Conservation (phyloP, 2,329 filamentous ascomycete species). For the Cercospora sojina region DNA sequence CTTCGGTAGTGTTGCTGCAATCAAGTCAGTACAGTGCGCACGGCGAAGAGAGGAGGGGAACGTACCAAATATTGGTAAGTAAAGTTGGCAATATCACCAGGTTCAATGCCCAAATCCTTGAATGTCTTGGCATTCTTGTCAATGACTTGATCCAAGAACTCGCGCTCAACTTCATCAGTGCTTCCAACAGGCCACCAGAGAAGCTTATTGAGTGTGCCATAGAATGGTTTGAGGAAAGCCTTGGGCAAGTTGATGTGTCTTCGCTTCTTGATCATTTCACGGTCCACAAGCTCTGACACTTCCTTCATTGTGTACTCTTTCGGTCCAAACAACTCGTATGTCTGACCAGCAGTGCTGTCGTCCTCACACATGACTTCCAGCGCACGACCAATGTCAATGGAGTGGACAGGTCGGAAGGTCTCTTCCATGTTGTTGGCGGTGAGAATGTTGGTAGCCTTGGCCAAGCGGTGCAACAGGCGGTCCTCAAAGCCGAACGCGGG, state of each 20-base stretch:
- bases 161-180: conserved; percentile 81
- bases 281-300: conserved; percentile 83
- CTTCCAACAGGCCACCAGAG: conserved; percentile 89
- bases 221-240: conserved; percentile 70
- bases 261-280: conserved; percentile 86
- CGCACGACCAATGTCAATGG: conserved; percentile 83
- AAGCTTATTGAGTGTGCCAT: conserved; percentile 71
- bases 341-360: conserved; percentile 85
- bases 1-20: conserved; percentile 83
- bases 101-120: conserved; percentile 86
- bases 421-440: conserved; percentile 93
- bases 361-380: conserved; percentile 89
- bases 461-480: conserved; percentile 81
- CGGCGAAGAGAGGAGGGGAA: conserved; percentile 27
- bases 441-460: conserved; percentile 74
- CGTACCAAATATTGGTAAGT: conserved; percentile 93
- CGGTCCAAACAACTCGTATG: conserved; percentile 90
- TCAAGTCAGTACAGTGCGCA: background rate
- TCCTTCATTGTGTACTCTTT: conserved; percentile 87
- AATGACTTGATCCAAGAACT: conserved; percentile 90
- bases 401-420: conserved; percentile 87
- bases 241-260: conserved; percentile 91
- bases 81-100: conserved; percentile 78
- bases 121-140: conserved; percentile 93
- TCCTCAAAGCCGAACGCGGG: conserved; percentile 96